phyloP scores from a whole-genome alignment of 2,329 filamentous ascomycete species.

The Truncatella angustata region DNA sequence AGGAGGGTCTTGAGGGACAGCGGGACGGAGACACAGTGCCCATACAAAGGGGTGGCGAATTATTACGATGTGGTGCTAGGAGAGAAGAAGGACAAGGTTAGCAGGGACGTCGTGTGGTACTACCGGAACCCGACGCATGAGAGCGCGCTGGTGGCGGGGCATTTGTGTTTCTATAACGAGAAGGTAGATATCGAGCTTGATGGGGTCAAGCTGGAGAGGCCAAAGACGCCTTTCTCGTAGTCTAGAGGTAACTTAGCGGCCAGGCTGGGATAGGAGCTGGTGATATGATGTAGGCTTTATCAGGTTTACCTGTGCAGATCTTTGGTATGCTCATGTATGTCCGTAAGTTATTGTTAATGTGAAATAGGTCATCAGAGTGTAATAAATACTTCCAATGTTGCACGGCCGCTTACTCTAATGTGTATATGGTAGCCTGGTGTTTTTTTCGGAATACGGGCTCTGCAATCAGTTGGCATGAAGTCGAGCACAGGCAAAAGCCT shows the following conservation, averaged over 20 bases:
- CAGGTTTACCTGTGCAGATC: too few relatives aligned
- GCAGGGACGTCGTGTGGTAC: slow-evolving; percentile 59
- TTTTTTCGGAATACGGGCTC: too few relatives aligned
- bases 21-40: slow-evolving; percentile 54
- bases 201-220: slow-evolving; percentile 37
- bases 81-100: slow-evolving; percentile 2
- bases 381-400: too few relatives aligned
- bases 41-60: slow-evolving; percentile 65
- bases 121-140: slow-evolving; percentile 58
- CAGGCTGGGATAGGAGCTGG: not conserved
- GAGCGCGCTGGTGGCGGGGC: slow-evolving; percentile 51
- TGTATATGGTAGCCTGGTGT: too few relatives aligned
- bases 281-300: too few relatives aligned
- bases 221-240: slow-evolving; percentile 24
- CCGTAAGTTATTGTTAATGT: too few relatives aligned
- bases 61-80: slow-evolving; percentile 58
- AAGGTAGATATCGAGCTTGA: slow-evolving; percentile 63
- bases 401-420: too few relatives aligned
- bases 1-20: slow-evolving; percentile 45
- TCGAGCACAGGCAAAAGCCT: too few relatives aligned
- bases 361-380: too few relatives aligned
- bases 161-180: slow-evolving; percentile 67
- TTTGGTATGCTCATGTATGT: too few relatives aligned
- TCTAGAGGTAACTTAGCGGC: not conserved
- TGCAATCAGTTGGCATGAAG: too few relatives aligned